Evolutionary conservation across 106 monocot species (phyloP), one percentile per base, ranked within the genome.

Genomic region (Phalaenopsis equestris): DNA sequence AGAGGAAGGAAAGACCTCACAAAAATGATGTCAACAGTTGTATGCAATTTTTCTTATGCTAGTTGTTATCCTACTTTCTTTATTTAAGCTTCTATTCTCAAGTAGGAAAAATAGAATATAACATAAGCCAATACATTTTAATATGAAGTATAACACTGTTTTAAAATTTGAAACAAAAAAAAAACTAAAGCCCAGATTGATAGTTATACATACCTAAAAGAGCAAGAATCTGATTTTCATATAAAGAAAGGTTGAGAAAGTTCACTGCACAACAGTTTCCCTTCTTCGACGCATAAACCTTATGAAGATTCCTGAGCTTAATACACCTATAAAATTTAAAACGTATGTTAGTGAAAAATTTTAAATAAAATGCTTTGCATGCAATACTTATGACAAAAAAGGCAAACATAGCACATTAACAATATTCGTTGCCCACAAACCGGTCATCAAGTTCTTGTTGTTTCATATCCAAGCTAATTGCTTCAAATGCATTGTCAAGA

Each of bases 141-240:
- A 45, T 45, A 45, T 45, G 43, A 45, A 45, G 43, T 45, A 6
- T 45, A 45, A 45, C 43, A 45, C 1, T 45, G 43, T 6, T 45
- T 45, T 45, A 45, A 45, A 45, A 45, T 45, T 45, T 45, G 43
- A 45, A 45, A 6, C 0, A 45, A 45, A 4, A 45, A 45, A 45
- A 45, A 45, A 6, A 3, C 43, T 45, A 45, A 3, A 6, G 43
- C 43, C 43, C 43, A 4, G 43, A 45, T 45, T 45, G 5, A 39
- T 55, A 41, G n/a, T 2, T 11, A 80, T 37, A 23, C 81, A 81
- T 87, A 95, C 95, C 95, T 75, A 95, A 80, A 90, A 95, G 92
- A 43, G 95, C 92, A 82, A 95, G 89, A 83, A 95, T 93, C 72
- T 95, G 95, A 67, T 89, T 95, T 81, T 95, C 95, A 83, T 85